Base-by-base conservation (phyloP, 2,329 filamentous ascomycete genomes). In the Fusarium palustre region DNA sequence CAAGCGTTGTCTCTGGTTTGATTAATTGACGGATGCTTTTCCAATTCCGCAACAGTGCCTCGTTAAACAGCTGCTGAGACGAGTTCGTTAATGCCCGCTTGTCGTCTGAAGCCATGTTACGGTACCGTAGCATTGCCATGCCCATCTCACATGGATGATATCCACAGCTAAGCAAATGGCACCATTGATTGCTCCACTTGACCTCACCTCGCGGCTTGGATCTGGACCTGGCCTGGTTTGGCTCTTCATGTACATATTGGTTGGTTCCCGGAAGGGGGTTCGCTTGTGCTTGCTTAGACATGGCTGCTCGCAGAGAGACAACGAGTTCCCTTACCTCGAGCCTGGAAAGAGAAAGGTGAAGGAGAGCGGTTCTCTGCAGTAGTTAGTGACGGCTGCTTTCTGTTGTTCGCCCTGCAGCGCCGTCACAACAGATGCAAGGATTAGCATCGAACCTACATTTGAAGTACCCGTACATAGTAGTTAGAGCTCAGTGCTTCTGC, bases 181-280 rank as follows among this genome's bases (percentile, higher is more conserved):
- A 74, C 72, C 72, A 74, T 65, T 72, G 53, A 74, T 63, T 72
- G 55, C 72, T 68, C 72, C 72, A 74, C 72, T 59, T 74, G 66
- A 71, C 70, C 70, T 52, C 48, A 52, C 48, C 34, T 39, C 13
- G 48, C 48, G 24, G 48, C 48, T 36, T 52, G 48, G 34, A 52
- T 41, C 48, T 52, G 34, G 48, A 50, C 48, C 63, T 71, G 72
- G 47, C 69, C 71, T 67, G 43, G 55, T 69, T 59, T 72, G 49
- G 61, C 57, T 64, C 61, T 64, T 65, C 59, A 68, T 39, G n/a
- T 39, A 71, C 7, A 25, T 25, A 25, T 39, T 22, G 70, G 57
- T 56, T 66, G 61, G 55, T 33, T 58, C 61, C 56, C 63, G 49
- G 59, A 54, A 69, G 45, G 45, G 55, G 58, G 52, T 38, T 66